Conservation (phyloP, 2,329 filamentous ascomycete species). For the Chaetomiaceae sp. region DNA sequence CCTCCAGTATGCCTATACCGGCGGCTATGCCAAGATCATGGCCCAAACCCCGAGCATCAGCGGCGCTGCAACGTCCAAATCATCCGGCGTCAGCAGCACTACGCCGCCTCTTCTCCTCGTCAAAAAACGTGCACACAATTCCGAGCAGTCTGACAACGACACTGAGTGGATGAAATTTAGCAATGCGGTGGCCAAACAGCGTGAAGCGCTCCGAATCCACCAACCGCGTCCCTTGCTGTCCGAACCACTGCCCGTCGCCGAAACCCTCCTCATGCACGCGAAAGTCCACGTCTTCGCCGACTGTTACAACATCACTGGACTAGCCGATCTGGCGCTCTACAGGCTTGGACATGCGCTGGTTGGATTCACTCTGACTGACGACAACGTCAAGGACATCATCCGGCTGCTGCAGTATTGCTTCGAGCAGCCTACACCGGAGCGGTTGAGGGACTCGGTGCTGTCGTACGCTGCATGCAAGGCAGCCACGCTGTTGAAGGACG, state of each 20-base stretch:
- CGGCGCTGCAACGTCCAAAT: too few species aligned
- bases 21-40: slow-evolving; percentile 31
- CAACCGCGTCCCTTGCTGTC: too few species aligned
- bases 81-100: too few species aligned
- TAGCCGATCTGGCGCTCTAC: slow-evolving; percentile 27
- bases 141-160: too few species aligned
- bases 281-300: slow-evolving; percentile 36
- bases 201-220: too few species aligned
- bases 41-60: too few species aligned
- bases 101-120: too few species aligned
- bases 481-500: not conserved
- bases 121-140: too few species aligned
- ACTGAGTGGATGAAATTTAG: too few species aligned
- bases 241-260: not conserved
- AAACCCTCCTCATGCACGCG: slow-evolving; percentile 34
- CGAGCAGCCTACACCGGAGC: not conserved
- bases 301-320: slow-evolving; percentile 31
- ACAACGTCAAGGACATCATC: too few species aligned
- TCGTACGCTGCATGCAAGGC: slow-evolving; percentile 2
- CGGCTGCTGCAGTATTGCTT: too few species aligned
- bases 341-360: slow-evolving; percentile 31
- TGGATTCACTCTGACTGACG: slow-evolving; percentile 17
- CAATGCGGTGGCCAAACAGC: too few species aligned
- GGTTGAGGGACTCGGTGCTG: not conserved
- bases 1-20: slow-evolving; percentile 44